Evolutionary conservation across 768 basidiomycete genomes (phyloP), one percentile per base, ranked within the genome.

Genomic region (Serendipita sp.): DNA sequence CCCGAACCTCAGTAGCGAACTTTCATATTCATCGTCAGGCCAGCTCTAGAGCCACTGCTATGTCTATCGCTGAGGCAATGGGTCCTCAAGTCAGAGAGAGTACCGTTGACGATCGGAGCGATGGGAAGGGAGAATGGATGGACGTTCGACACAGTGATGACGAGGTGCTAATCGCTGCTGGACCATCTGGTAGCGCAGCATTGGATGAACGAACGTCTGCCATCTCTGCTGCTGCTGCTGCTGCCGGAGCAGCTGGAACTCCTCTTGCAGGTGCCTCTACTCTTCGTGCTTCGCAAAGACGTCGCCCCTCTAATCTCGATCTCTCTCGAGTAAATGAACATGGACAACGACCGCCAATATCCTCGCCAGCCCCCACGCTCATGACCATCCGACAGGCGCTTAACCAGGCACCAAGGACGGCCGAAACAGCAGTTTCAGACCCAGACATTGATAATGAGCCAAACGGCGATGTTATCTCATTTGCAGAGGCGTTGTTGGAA

Each of bases 141-240:
- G 74, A 67, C 47, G 70, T 65, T n/a, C 72, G 69, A 10, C 83
- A 81, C 3, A 91, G 89, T 68, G 90, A 92, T 67, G 90, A 92
- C 64, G 90, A 92, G 72, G 90, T 89, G 13, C 89, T 92, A 64
- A 81, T 91, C 36, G 86, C 90, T 0, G 89, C 90, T 16, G 89
- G 84, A 10, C 78, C 88, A 13, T 88, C 87, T 66, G 89, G 90
- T 5, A 86, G 88, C 69, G 86, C 86, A 70, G 84, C 85, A 13
- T 72, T 91, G 60, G 89, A 92, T 69, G 89, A 92, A 73, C 82
- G 89, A 32, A 92, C 89, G 0, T 91, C 89, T 71, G 77, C 81
- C 10, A 71, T 74, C 67, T 77, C 77, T 2, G 74, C 77, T 5
- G 74, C 74, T 74, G 35, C 67, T 73, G 45, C 69, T 3, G 64